Evolutionary conservation across 495 filamentous ascomycete species (phyloP), one percentile per base, ranked within the genome.

Genomic region (Xylaria venustula): DNA sequence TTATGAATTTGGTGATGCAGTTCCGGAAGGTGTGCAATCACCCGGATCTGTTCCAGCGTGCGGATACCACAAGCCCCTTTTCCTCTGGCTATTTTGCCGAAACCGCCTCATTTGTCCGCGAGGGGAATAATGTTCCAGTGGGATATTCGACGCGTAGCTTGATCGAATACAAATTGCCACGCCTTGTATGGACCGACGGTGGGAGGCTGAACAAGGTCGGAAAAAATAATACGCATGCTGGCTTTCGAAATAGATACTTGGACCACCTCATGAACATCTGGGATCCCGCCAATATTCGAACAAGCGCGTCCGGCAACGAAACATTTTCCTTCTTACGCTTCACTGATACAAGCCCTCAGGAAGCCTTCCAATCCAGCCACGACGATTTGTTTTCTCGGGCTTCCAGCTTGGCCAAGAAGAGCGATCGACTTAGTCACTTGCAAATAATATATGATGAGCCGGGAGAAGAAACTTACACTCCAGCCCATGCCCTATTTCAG

Each of bases 1-100:
- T 99, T 69, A 98, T 98, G 94, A 98, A 98, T 72, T 81, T 98
- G 62, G 94, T 98, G 57, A 98, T 98, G 94, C 95, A 98, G 75
- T 98, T 98, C 84, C 87, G 94, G 56, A 98, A 98, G 78, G 95
- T 98, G 53, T 98, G 94, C 79, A 98, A 98, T 68, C 94, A 98
- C 73, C 94, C 94, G 2, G 94, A 98, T 77, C 78, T 98, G 20
- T 98, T 98, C 61, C 93, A 99, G 72, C 86, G 95, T 44, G 92
- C 93, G 15, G 94, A 98, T 58, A 95, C 89, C 19, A 86, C 85
- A 19, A 96, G 93, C 15, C 92, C 93, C 0, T 88, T 92, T 68
- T 91, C 90, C 1, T 82, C 88, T 58, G 87, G 85, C 7, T 81
- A 88, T 73, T 98, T 92, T 71, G 95, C 93, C 17, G 95, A 98